phyloP scores from a whole-genome alignment of 345 rosid species.

The Pugionium cornutum region DNA sequence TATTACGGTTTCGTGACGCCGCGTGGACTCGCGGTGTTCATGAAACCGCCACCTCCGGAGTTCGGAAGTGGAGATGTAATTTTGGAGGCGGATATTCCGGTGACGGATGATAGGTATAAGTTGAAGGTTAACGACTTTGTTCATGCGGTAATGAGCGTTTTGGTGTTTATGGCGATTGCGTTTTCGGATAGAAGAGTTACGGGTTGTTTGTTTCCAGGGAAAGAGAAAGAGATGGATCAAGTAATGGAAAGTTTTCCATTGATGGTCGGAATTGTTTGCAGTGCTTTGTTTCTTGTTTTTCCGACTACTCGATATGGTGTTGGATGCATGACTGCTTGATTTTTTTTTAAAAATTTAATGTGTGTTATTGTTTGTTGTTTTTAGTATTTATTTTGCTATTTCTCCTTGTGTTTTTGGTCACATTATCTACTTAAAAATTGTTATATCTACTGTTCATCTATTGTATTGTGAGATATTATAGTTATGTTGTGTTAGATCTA shows the following conservation, averaged over 20 bases:
- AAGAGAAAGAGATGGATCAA: constrained; percentile 68
- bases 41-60: constrained; percentile 30
- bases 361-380: background rate
- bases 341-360: background rate
- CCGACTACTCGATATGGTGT: constrained; percentile 64
- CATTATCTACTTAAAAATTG: too few species aligned
- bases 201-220: constrained; percentile 56
- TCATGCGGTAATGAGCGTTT: constrained; percentile 66
- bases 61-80: constrained; percentile 50
- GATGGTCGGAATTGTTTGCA: constrained; percentile 71
- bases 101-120: constrained; percentile 59
- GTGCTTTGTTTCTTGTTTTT: constrained; percentile 67
- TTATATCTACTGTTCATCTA: too few species aligned
- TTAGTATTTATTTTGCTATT: background rate
- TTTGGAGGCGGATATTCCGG: constrained; percentile 45
- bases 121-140: constrained; percentile 59
- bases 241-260: constrained; percentile 77
- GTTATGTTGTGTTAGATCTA: too few species aligned
- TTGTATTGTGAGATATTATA: too few species aligned
- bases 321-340: constrained; percentile 62
- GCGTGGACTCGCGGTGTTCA: constrained; percentile 61
- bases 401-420: background rate
- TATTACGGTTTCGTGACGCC: constrained; percentile 72
- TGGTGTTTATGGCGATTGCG: constrained; percentile 71
- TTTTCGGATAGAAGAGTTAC: constrained; percentile 68